Base-by-base conservation (phyloP, 2,329 filamentous ascomycete species). In the Colletotrichum lini region DNA sequence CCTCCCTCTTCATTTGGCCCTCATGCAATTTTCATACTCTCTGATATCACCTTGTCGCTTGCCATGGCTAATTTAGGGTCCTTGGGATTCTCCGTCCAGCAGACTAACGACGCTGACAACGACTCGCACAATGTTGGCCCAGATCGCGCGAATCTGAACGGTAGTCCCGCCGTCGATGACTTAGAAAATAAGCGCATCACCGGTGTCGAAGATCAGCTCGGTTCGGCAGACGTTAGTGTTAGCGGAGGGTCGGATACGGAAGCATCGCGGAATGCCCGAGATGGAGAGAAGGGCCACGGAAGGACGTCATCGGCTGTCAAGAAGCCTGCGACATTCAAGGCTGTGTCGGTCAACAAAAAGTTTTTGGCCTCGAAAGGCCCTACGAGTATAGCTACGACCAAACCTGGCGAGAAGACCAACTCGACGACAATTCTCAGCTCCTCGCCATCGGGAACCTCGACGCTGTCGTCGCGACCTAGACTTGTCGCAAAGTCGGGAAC, bases 271-370 rank as follows among this genome's bases (percentile, higher is more conserved):
- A 84, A 84, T 61, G 89, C 89, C 80, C 74, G 88, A 72, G 87
- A 88, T 78, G 88, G 85, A 70, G 86, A 88, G 67, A 90, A 88
- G 76, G 85, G 86, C 59, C 89, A 94, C 79, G 83, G 83, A 72
- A 90, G 89, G 70, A 85, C 85, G 10, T 84, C 86, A 74, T 87
- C 91, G 73, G 78, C 91, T 4, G 85, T 91, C 73, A 95, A 93
- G 86, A 96, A 94, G 81, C 91, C 91, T 23, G 84, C 91, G 21
- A 92, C 91, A 15, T 96, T 97, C 86, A 97, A 96, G 82, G 90
- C 94, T 21, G 92, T 96, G 58, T 95, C 93, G 6, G 93, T 96
- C 75, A 96, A 95, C 75, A 95, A 93, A 82, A 94, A 90, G 53
- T 97, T 96, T 78, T 86, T 96, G 45, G 90, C 89, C n/a, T 89